Evolutionary conservation across 1,284 basidiomycete genomes (phyloP), one percentile per base, ranked within the genome.

Genomic region (Moesziomyces aphidis): DNA sequence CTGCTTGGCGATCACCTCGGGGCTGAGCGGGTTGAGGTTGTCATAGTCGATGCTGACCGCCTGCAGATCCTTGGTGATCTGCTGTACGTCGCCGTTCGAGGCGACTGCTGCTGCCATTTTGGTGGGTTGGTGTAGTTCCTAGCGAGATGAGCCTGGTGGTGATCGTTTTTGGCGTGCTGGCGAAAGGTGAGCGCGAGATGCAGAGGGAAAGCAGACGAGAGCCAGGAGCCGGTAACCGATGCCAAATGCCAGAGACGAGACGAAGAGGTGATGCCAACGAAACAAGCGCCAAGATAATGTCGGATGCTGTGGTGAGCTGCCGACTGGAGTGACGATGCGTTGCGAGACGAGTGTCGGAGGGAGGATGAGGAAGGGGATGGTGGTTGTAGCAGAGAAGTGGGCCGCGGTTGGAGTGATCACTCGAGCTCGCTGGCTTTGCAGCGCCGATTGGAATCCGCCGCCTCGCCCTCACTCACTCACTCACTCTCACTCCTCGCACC

Each of bases 1-100:
- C 89, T 99, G 96, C 88, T 96, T 97, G 78, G 92, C 92, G 85
- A 99, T 98, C 81, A 99, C 96, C 86, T 97, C 93, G 22, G 94
- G 96, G 50, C 92, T 93, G 61, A 98, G 88, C 52, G 96, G 93
- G 52, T 93, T 93, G 78, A 99, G 89, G 85, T 90, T 79, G 57
- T 76, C 66, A 48, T 64, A 67, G 53, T 70, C 74, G 43, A 73
- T 73, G 63, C 34, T 59, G 51, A 76, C 57, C 26, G 59, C 55
- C 50, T 68, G 57, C 43, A 76, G 42, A 51, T 66, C 68, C 47
- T 76, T 67, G 49, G 68, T 67, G 61, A 76, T 63, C 54, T 65
- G 55, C 42, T 55, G 34, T 22, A 68, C 73, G 55, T 68, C 68
- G 59, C 64, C 64, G 54, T 64, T 68, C 22, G 57, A 61, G 55